Percentiles rank a stretch among this genome's conserved stretches.
Conservation (phyloP, 2,329 filamentous ascomycete genomes). For the Pseudofabraea citricarpa region DNA sequence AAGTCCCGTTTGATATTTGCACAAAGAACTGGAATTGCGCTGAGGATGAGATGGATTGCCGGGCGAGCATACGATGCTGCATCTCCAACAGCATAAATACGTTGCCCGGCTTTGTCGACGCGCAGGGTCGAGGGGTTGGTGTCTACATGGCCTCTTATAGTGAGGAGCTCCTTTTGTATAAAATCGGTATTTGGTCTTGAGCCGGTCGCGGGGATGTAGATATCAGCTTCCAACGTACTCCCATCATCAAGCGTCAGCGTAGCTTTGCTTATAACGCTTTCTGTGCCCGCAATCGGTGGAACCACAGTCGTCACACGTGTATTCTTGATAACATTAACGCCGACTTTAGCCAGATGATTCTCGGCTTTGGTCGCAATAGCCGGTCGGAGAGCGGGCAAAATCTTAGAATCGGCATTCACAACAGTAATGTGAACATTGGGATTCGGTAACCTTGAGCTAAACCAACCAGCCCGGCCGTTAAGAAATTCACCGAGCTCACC, state of each 20-base stretch:
- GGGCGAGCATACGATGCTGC: conserved; percentile 34
- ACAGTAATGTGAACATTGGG: conserved; percentile 40
- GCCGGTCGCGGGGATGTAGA: conserved; percentile 44
- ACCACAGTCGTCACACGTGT: conserved; percentile 30
- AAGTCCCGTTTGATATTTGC: conserved; percentile 46
- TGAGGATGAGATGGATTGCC: conserved; percentile 36
- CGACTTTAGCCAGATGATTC: conserved; percentile 35
- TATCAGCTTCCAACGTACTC: conserved; percentile 33
- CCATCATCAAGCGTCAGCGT: conserved; percentile 36
- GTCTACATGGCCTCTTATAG: conserved; percentile 32
- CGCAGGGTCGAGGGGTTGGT: conserved; percentile 34
- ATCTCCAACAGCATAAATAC: conserved; percentile 44
- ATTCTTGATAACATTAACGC: conserved; percentile 41
- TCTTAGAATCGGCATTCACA: conserved; percentile 31
- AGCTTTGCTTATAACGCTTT: conserved; percentile 21
- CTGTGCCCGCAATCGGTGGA: conserved; percentile 26
- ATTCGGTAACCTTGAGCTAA: conserved; percentile 25
- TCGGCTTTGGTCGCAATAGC: conserved; percentile 37
- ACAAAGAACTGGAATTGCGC: conserved; percentile 37
- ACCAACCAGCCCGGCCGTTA: conserved; percentile 39
- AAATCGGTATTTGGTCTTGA: conserved; percentile 37
- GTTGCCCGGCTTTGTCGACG: conserved; percentile 29
- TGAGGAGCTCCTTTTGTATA: conserved; percentile 26
- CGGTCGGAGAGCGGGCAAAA: conserved; percentile 37
- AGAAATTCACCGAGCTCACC: conserved; percentile 47